phyloP scores from a whole-genome alignment of 2,329 filamentous ascomycete species.

The Ceratocystis destructans region DNA sequence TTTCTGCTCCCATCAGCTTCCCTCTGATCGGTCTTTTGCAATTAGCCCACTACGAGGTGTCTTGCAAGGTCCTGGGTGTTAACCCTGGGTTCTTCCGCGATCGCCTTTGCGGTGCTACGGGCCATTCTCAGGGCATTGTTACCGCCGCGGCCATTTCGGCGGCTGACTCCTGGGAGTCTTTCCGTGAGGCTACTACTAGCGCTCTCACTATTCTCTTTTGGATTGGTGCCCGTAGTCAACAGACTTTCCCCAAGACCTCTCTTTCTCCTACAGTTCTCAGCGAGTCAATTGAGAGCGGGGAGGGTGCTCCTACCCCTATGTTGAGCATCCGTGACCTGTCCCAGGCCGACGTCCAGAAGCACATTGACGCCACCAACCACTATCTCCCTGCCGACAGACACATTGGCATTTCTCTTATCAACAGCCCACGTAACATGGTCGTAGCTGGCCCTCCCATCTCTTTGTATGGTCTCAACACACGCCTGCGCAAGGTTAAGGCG shows the following conservation, averaged over 20 bases:
- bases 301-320: conserved; percentile 95
- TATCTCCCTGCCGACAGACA: conserved; percentile 87
- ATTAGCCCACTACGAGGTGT: conserved; percentile 87
- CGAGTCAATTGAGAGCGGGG: conserved; percentile 85
- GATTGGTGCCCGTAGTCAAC: conserved; percentile 94
- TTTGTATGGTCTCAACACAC: conserved; percentile 86
- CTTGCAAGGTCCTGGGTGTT: conserved; percentile 79
- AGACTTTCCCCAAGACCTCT: conserved; percentile 90
- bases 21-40: conserved; percentile 93
- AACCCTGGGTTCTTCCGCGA: conserved; percentile 80
- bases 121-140: conserved; percentile 92
- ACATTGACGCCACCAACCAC: conserved; percentile 93
- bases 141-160: conserved; percentile 85
- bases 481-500: conserved; percentile 91
- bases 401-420: conserved; percentile 88
- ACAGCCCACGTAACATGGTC: conserved; percentile 93
- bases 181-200: conserved; percentile 62
- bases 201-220: conserved; percentile 92
- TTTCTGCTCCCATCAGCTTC: conserved; percentile 89
- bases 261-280: conserved; percentile 80
- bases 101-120: conserved; percentile 73
- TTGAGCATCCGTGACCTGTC: conserved; percentile 90
- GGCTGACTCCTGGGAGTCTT: conserved; percentile 85
- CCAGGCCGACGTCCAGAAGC: conserved; percentile 77
- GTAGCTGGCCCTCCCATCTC: conserved; percentile 94